A percentile compares a stretch with the other conserved stretches of the same genome.
phyloP scores from a whole-genome alignment of 2,329 filamentous ascomycete species.

The Apiospora saccharicola region DNA sequence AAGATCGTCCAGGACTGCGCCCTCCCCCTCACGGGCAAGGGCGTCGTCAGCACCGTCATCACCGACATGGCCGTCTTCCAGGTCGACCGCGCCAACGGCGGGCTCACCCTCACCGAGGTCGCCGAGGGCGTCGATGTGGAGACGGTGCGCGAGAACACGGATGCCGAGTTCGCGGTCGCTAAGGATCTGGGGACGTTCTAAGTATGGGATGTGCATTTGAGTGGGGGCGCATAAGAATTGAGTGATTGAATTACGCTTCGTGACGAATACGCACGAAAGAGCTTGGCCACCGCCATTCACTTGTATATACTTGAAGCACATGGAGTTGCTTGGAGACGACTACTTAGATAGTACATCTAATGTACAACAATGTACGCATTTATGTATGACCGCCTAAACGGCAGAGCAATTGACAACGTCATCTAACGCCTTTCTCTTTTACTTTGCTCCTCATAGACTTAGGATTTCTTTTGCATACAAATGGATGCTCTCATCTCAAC shows the following conservation, averaged over 20 bases:
- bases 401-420: too few relatives aligned
- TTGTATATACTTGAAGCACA: neutral
- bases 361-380: neutral
- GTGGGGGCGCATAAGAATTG: neutral
- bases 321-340: neutral
- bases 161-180: conserved; percentile 70
- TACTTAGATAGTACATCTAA: neutral
- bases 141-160: conserved; percentile 73
- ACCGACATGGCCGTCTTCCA: conserved; percentile 79
- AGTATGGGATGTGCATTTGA: conserved; percentile 33
- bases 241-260: neutral
- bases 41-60: conserved; percentile 75
- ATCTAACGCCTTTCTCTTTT: too few relatives aligned
- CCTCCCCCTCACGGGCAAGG: conserved; percentile 70
- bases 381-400: too few relatives aligned
- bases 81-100: conserved; percentile 68
- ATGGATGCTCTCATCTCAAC: too few relatives aligned
- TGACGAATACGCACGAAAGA: too few relatives aligned
- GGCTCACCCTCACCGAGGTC: conserved; percentile 72
- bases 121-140: conserved; percentile 74
- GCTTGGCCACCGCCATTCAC: neutral
- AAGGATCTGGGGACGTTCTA: conserved; percentile 58
- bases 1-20: conserved; percentile 72
- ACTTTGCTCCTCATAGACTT: too few relatives aligned
- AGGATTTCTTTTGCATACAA: too few relatives aligned